Base-by-base conservation (phyloP, 2,329 filamentous ascomycete species). In the Aureobasidium leucospermi region DNA sequence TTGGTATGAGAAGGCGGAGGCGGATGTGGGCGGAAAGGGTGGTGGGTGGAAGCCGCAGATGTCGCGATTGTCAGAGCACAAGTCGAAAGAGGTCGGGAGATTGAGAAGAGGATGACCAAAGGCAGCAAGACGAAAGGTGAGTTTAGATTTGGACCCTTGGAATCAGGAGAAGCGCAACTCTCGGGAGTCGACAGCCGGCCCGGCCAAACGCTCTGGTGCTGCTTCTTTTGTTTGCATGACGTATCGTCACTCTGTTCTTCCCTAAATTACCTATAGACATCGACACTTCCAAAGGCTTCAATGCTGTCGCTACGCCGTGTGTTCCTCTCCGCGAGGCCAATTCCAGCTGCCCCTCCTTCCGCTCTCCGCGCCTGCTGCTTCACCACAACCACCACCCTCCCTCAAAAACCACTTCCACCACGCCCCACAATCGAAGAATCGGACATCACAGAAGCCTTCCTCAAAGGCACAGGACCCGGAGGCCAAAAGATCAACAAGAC, bases 401-500 rank as follows among this genome's bases (percentile, higher is more conserved):
- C 60, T 73, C 16, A 88, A 87, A 69, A 56, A 16, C 52, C 81
- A 58, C 78, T 95, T 68, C 92, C 93, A 1, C 86, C 90, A 6
- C 85, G 91, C 4, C 86, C 88, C 13, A 82, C 85, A 11, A 83
- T 94, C 19, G 81, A 85, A 11, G 91, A 96, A 65, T 77, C 80
- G 16, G 91, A 96, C 56, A 85, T 97, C 65, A 85, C 87, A 60
- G 89, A 96, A 69, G 82, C 81, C 43, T 97, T 95, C 75, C 80
- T 99, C 62, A 96, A 94, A 71, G 94, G 94, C 67, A 89, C 85
- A 66, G 94, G 94, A 1, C 93, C 94, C 0, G 94, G 94, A 28
- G 94, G 94, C 0, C 94, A 99, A 71, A 96, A 96, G 73, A 97
- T 97, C 76, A 99, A 99, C 76, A 99, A 99, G 84, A 99, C 94